Evolutionary conservation across 495 filamentous ascomycete species (phyloP), one percentile per base, ranked within the genome.

Genomic region (Neurospora sp.): DNA sequence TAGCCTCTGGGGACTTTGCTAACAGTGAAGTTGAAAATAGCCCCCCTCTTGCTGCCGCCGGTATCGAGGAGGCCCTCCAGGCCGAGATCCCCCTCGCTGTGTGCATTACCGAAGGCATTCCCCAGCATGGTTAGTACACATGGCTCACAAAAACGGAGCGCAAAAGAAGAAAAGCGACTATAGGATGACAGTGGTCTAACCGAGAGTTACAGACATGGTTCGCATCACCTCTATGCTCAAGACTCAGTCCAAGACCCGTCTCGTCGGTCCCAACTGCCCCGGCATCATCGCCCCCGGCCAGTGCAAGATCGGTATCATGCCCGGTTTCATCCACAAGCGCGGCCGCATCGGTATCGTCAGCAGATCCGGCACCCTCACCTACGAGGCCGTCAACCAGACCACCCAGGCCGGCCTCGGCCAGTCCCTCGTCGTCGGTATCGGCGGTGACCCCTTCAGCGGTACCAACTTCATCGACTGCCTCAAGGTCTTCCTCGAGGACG

Each of bases 271-370:
- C 70, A 99, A 99, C 88, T 99, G 96, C 86, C 96, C 96, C 70
- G 96, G 96, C 82, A 95, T 99, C 84, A 99, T 99, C 80, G 96
- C 96, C 78, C 89, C 89, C 62, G 96, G 95, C 75, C 96, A 97
- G 91, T 99, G 96, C 90, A 99, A 99, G 87, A 99, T 99, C 82
- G 96, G 96, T 80, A 99, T 99, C 86, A 99, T 99, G 96, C 96
- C 96, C 59, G 96, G 96, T 78, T 97, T 98, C 88, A 98, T 99
- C 86, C 96, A 99, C 89, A 98, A 99, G 89, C 93, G 96, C 79
- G 96, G 96, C 76, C 94, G 96, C 78, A 92, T 99, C 80, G 96
- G 96, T 81, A 98, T 99, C 82, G 96, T 99, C 83, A 97, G 94
- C 78, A 92, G 96, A 76, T 98, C 96, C 76, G 96, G 96, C 81